Evolutionary conservation across 768 basidiomycete genomes (phyloP).

Genomic region (Myochromella boudieri): DNA sequence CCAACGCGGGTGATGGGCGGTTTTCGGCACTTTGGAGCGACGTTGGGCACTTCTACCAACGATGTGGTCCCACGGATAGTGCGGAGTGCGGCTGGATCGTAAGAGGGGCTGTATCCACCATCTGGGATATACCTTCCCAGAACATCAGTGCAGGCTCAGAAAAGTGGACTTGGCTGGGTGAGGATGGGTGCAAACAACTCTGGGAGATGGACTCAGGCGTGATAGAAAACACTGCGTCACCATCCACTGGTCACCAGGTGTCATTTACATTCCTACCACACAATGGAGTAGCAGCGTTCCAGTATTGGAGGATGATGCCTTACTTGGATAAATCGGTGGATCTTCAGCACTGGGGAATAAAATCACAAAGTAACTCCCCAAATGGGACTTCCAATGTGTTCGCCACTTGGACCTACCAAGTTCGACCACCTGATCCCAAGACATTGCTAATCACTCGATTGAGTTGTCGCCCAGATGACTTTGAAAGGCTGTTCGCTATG

Average conservation of each 20-base stretch:
- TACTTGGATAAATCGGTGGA: conserved; percentile 17
- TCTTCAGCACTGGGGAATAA: conserved; percentile 31
- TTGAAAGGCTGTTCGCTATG: conserved; percentile 33
- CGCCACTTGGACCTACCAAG: conserved; percentile 47
- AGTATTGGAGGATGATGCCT: conserved; percentile 31
- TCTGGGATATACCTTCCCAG: conserved; percentile 32
- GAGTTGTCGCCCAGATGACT: conserved; percentile 25
- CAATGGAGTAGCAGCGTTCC: conserved; percentile 48
- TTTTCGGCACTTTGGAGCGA: conserved; percentile 58
- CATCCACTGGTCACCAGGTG: conserved; percentile 2
- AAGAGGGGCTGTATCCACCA: conserved; percentile 33
- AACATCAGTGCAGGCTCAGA: conserved; percentile 1
- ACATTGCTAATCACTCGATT: conserved; percentile 47
- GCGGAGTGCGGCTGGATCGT: conserved; percentile 47
- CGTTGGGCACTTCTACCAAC: conserved; percentile 48
- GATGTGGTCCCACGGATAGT: conserved; percentile 33
- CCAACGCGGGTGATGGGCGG: conserved; percentile 34
- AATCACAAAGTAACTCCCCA: conserved; percentile 4
- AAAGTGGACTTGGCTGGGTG: conserved; percentile 35
- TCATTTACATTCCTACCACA: conserved; percentile 43
- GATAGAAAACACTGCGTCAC: conserved; percentile 17
- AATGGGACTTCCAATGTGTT: conserved; percentile 19
- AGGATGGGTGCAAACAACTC: conserved; percentile 32
- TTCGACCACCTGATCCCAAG: conserved; percentile 23
- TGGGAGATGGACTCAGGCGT: conserved; percentile 41